Percentiles rank a stretch among this genome's conserved stretches.
These are phyloP conservation scores for Phtheirospermum japonicum DNA, from an alignment of 257 asterid genomes.

Conservation along the genomic window DNA sequence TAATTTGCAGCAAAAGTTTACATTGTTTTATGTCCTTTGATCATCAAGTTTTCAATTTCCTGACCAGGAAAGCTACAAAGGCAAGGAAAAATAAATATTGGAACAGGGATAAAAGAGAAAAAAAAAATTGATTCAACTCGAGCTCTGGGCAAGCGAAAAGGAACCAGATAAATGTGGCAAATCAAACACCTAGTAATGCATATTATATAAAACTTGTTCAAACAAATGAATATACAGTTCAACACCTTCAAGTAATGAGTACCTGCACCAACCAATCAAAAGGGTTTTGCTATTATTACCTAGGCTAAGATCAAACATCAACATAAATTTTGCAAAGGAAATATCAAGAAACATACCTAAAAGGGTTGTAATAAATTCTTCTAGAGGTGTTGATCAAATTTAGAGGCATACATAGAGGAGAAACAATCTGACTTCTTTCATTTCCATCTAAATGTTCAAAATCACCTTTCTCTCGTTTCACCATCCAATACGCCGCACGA, in stretches of 20 bases:
- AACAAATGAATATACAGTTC: background rate
- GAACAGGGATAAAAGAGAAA: too few species aligned
- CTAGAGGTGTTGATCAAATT: conserved; percentile 61
- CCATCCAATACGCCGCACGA: conserved; percentile 98
- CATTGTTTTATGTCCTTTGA: background rate
- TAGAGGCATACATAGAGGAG: conserved; percentile 83
- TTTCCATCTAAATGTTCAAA: conserved; percentile 37
- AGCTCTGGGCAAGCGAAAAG: background rate
- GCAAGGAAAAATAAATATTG: too few species aligned
- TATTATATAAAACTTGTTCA: too few species aligned
- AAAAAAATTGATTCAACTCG: background rate
- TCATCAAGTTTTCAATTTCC: background rate
- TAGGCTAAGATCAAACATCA: conserved; percentile 10
- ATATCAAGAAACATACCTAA: conserved; percentile 55
- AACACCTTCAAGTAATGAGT: background rate
- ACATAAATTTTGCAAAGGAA: conserved; percentile 22
- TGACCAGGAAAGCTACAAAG: background rate
- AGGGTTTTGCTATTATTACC: conserved; percentile 14
- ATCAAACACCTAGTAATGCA: background rate
- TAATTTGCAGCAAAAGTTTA: background rate
- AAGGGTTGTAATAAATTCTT: conserved; percentile 82
- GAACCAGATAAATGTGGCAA: background rate
- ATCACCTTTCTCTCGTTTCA: conserved; percentile 76
- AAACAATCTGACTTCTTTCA: conserved; percentile 44
- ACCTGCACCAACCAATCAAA: background rate